A percentile compares a stretch with the other conserved stretches of the same genome.
Evolutionary conservation across 768 basidiomycete genomes (phyloP).

Genomic region (Amanita brunnescens): DNA sequence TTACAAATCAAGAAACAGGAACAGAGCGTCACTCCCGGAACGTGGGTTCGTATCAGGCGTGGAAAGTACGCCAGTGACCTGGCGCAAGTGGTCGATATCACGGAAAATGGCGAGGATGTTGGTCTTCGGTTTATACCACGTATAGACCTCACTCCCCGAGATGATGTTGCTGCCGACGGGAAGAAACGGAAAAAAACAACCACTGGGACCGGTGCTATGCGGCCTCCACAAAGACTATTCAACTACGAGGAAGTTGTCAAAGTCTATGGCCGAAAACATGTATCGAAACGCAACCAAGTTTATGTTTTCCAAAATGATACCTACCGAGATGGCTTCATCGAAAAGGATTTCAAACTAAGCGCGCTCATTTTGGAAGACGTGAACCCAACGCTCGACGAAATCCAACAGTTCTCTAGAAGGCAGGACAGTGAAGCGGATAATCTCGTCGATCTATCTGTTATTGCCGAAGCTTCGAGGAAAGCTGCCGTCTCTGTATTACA

Average conservation of each 20-base stretch:
- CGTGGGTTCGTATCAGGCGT: slow-evolving; percentile 92
- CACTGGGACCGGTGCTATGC: slow-evolving; percentile 44
- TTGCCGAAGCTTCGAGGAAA: slow-evolving; percentile 87
- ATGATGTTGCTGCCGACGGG: slow-evolving; percentile 54
- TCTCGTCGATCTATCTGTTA: slow-evolving; percentile 80
- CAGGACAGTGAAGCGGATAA: slow-evolving; percentile 64
- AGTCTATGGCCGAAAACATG: slow-evolving; percentile 72
- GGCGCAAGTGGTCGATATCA: slow-evolving; percentile 91
- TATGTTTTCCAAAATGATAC: slow-evolving; percentile 91
- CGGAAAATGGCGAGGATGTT: slow-evolving; percentile 88
- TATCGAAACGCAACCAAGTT: slow-evolving; percentile 63
- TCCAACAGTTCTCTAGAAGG: slow-evolving; percentile 78
- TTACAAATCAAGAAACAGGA: slow-evolving; percentile 96
- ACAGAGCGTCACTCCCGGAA: slow-evolving; percentile 70
- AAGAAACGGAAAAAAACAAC: slow-evolving; percentile 73
- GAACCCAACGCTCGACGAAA: slow-evolving; percentile 93
- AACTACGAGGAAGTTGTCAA: slow-evolving; percentile 88
- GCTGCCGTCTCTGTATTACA: slow-evolving; percentile 91
- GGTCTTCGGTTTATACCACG: slow-evolving; percentile 94
- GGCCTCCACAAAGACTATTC: slow-evolving; percentile 90
- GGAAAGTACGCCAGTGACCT: slow-evolving; percentile 93
- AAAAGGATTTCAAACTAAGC: slow-evolving; percentile 88
- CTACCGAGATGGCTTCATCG: slow-evolving; percentile 89
- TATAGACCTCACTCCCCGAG: slow-evolving; percentile 90
- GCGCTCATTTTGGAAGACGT: slow-evolving; percentile 80